Percentiles rank a stretch among this genome's conserved stretches.
These are phyloP conservation scores for Lotmaria passim DNA, from an alignment of 208 protist species.

Conservation along the genomic window DNA sequence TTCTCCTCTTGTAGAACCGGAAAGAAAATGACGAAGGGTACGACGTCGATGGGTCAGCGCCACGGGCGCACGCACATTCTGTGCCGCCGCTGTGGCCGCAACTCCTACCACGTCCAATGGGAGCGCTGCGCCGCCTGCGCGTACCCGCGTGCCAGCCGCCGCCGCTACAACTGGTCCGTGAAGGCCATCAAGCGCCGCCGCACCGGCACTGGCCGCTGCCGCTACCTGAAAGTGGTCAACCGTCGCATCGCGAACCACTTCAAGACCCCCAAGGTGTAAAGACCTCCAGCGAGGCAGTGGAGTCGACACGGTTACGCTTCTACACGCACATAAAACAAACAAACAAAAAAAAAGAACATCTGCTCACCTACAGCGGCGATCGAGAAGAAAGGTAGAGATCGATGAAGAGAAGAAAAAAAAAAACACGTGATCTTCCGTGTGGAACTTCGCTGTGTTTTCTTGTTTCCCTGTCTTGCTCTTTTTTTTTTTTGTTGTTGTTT, in stretches of 20 bases:
- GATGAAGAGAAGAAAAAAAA: too few relatives aligned
- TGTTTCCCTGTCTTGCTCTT: too few relatives aligned
- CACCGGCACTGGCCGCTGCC: slow-evolving; percentile 98
- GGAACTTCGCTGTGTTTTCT: too few relatives aligned
- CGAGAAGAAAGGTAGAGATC: too few relatives aligned
- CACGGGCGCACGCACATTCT: slow-evolving; percentile 96
- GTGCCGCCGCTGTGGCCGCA: slow-evolving; percentile 97
- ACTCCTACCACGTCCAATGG: slow-evolving; percentile 98
- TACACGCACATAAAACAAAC: slow-evolving; percentile 88
- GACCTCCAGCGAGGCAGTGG: slow-evolving; percentile 74
- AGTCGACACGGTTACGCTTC: too few relatives aligned
- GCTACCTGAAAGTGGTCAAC: slow-evolving; percentile 97
- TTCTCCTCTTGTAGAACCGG: slow-evolving; percentile 29
- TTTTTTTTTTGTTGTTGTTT: background rate
- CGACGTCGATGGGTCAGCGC: slow-evolving; percentile 91
- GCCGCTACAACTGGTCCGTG: slow-evolving; percentile 97
- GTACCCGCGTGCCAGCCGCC: slow-evolving; percentile 96
- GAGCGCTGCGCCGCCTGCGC: slow-evolving; percentile 97
- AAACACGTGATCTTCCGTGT: too few relatives aligned
- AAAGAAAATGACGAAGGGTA: slow-evolving; percentile 92
- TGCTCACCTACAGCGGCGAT: too few relatives aligned
- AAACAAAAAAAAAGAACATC: background rate
- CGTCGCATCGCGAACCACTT: slow-evolving; percentile 98
- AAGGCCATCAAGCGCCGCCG: slow-evolving; percentile 98
- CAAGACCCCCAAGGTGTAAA: slow-evolving; percentile 89